These are phyloP conservation scores for Spizellomyces punctatus DNA, from an alignment of 192 early-diverging fungal genomes.

Conservation along the genomic window DNA sequence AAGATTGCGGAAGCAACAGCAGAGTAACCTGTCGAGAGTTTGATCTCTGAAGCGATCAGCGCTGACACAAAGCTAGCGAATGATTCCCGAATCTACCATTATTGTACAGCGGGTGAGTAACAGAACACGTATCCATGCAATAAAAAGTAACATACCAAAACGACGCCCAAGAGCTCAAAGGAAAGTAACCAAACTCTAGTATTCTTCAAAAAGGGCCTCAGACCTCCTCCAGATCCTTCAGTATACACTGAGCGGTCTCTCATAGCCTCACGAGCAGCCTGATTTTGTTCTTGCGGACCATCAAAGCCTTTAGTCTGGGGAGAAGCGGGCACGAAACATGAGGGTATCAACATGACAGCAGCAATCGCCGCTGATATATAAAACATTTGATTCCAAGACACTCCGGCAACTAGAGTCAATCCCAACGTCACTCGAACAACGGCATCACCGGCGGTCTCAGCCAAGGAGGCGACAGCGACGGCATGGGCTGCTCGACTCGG, in stretches of 20 bases:
- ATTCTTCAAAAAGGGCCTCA: conserved; percentile 19
- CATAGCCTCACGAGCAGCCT: conserved; percentile 21
- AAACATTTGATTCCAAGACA: conserved; percentile 29
- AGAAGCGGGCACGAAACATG: conserved; percentile 18
- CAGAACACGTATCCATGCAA: neutral
- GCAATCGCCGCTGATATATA: conserved; percentile 19
- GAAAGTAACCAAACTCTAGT: conserved; percentile 23
- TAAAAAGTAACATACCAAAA: conserved; percentile 14
- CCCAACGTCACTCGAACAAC: conserved; percentile 24
- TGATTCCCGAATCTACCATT: conserved; percentile 26
- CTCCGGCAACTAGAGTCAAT: conserved; percentile 4
- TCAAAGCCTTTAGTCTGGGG: conserved; percentile 27
- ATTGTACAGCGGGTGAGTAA: neutral
- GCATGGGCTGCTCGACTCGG: conserved; percentile 28
- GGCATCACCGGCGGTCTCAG: conserved; percentile 27
- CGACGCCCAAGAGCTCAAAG: conserved; percentile 18
- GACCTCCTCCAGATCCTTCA: neutral
- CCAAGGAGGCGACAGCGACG: conserved; percentile 27
- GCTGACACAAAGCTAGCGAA: conserved; percentile 29
- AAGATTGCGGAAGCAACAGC: conserved; percentile 24
- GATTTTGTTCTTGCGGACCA: conserved; percentile 14
- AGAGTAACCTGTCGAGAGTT: conserved; percentile 10
- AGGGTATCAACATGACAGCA: conserved; percentile 9
- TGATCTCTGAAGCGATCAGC: conserved; percentile 20
- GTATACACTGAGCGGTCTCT: conserved; percentile 16